These are phyloP conservation scores for Curvularia verruculosa DNA, from an alignment of 2,329 filamentous ascomycete species.

Conservation along the genomic window DNA sequence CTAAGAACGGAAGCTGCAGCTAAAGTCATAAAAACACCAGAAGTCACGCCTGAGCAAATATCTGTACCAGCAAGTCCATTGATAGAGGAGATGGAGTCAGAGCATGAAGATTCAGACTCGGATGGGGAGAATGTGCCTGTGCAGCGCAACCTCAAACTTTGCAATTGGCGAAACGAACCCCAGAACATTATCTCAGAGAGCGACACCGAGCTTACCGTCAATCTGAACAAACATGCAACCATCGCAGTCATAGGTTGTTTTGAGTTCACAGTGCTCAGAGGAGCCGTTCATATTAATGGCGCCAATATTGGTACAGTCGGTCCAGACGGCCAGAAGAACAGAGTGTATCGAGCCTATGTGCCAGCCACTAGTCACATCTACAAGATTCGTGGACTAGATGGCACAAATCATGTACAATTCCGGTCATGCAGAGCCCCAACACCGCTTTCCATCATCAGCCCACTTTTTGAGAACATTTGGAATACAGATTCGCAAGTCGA, in stretches of 20 bases:
- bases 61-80: conserved; percentile 25
- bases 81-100: conserved; percentile 20
- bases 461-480: conserved; percentile 72
- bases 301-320: conserved; percentile 61
- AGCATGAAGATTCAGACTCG: conserved; percentile 27
- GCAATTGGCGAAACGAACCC: conserved; percentile 38
- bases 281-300: conserved; percentile 69
- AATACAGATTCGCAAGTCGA: conserved; percentile 50
- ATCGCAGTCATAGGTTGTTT: conserved; percentile 66
- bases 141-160: conserved; percentile 37
- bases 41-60: conserved; percentile 20
- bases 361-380: conserved; percentile 73
- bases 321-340: conserved; percentile 22
- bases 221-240: conserved; percentile 42
- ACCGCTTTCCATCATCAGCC: conserved; percentile 65
- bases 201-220: conserved; percentile 33
- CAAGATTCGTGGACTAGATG: conserved; percentile 63
- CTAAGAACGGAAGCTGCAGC: conserved; percentile 32
- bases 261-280: conserved; percentile 65
- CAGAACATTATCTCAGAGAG: conserved; percentile 34
- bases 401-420: conserved; percentile 59
- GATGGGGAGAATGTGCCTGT: conserved; percentile 21
- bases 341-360: conserved; percentile 64
- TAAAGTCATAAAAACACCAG: conserved; percentile 15
- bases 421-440: conserved; percentile 55